Evolutionary conservation across 2,329 filamentous ascomycete species (phyloP).

Genomic region (Diaporthe ampelina): DNA sequence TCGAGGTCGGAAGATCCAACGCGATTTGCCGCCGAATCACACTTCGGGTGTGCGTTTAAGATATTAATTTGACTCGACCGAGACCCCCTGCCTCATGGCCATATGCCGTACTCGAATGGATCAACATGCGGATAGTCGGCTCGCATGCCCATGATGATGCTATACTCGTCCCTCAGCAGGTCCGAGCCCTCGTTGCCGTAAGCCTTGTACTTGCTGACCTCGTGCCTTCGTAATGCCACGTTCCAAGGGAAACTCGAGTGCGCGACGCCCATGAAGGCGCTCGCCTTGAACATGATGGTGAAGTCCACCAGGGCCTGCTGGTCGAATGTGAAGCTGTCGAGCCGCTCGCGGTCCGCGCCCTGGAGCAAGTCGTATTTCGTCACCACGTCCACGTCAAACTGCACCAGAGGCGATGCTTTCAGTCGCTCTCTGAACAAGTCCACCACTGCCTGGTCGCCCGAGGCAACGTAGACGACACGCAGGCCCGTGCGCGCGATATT

Average conservation of each 20-base stretch:
- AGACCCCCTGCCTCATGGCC: constrained; percentile 45
- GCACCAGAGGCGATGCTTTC: not conserved
- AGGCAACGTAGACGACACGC: constrained; percentile 49
- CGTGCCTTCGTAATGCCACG: constrained; percentile 51
- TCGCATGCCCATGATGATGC: constrained; percentile 50
- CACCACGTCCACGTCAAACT: constrained; percentile 47
- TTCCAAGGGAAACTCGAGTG: constrained; percentile 53
- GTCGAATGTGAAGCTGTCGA: constrained; percentile 49
- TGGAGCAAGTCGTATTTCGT: constrained; percentile 50
- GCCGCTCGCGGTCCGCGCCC: constrained; percentile 41
- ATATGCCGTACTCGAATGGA: constrained; percentile 49
- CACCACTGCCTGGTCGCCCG: constrained; percentile 48
- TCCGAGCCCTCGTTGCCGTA: constrained; percentile 50
- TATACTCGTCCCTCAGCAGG: constrained; percentile 50
- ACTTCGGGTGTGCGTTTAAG: too few relatives aligned
- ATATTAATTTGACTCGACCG: not conserved
- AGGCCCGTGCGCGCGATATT: constrained; percentile 47
- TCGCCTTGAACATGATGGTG: constrained; percentile 51
- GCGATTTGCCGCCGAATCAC: not conserved
- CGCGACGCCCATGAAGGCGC: constrained; percentile 52
- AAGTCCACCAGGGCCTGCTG: constrained; percentile 53
- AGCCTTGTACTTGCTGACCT: constrained; percentile 48
- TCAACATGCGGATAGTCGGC: constrained; percentile 50
- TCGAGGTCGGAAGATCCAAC: not conserved
- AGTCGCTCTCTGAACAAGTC: constrained; percentile 46